These are phyloP conservation scores for Eucalyptus rudis DNA, from an alignment of 345 rosid species.

Conservation along the genomic window DNA sequence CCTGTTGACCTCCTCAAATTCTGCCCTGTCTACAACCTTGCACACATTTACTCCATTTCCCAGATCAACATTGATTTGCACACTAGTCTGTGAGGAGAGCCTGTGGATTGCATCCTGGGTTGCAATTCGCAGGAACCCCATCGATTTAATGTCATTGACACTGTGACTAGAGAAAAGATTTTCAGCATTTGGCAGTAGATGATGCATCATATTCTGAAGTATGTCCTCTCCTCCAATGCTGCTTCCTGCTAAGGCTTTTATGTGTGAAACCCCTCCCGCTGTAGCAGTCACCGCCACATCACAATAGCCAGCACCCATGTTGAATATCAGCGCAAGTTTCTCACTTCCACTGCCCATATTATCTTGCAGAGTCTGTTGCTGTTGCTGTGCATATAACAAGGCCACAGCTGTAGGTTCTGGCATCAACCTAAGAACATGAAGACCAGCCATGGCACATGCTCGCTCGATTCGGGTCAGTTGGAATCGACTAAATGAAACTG, in stretches of 20 bases:
- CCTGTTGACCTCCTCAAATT: constrained; percentile 65
- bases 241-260: constrained; percentile 63
- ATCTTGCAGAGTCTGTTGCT: constrained; percentile 54
- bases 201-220: constrained; percentile 52
- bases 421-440: constrained; percentile 73
- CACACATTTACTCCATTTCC: constrained; percentile 41
- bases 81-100: constrained; percentile 35
- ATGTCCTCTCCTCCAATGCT: constrained; percentile 81
- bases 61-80: constrained; percentile 53
- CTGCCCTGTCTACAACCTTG: constrained; percentile 33
- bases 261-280: constrained; percentile 94
- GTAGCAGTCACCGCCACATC: constrained; percentile 78
- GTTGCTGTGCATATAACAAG: constrained; percentile 77
- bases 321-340: constrained; percentile 74
- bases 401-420: constrained; percentile 91
- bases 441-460: constrained; percentile 92
- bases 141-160: constrained; percentile 19
- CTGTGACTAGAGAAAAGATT: constrained; percentile 23
- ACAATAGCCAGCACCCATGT: constrained; percentile 83
- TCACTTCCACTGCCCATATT: constrained; percentile 78
- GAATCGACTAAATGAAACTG: constrained; percentile 76
- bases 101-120: constrained; percentile 61
- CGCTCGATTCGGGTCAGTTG: constrained; percentile 74
- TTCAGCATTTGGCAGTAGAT: constrained; percentile 40
- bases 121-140: constrained; percentile 65